Conservation (phyloP, 2,329 filamentous ascomycete species). For the Ophiocordyceps sinensis region DNA sequence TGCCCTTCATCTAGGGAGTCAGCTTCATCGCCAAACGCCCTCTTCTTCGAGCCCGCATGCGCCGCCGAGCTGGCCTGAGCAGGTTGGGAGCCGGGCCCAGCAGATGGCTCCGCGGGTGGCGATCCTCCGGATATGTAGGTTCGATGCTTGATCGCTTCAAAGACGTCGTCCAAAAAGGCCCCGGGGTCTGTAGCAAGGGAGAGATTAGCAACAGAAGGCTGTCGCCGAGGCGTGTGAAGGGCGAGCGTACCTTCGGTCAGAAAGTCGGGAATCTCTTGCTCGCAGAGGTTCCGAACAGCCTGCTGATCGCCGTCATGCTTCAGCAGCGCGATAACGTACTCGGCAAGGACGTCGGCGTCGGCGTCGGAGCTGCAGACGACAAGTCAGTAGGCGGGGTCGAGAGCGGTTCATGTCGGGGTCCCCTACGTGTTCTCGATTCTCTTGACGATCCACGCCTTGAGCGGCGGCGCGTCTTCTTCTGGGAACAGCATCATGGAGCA, state of each 20-base stretch:
- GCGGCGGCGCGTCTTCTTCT: constrained; percentile 43
- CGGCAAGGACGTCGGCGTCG: constrained; percentile 67
- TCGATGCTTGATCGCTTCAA: constrained; percentile 48
- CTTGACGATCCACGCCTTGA: constrained; percentile 68
- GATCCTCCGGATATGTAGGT: constrained; percentile 42
- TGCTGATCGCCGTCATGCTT: constrained; percentile 51
- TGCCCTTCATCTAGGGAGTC: constrained; percentile 7
- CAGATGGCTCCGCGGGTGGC: constrained; percentile 18
- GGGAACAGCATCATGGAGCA: constrained; percentile 40
- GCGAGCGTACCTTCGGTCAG: constrained; percentile 41
- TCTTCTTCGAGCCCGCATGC: constrained; percentile 7
- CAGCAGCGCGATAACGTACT: constrained; percentile 69
- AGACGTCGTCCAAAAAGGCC: constrained; percentile 56
- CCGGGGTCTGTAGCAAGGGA: constrained; percentile 16
- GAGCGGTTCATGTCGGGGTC: too few species aligned
- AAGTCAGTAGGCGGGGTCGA: constrained; percentile 1
- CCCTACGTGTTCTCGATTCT: constrained; percentile 60
- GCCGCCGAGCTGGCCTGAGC: constrained; percentile 18
- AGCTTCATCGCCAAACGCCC: constrained; percentile 19
- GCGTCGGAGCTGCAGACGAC: constrained; percentile 49
- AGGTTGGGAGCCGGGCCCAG: background rate
- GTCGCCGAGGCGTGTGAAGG: constrained; percentile 12
- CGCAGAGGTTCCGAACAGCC: constrained; percentile 52
- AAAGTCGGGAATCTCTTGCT: constrained; percentile 62
- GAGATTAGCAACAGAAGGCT: background rate